Percentiles rank a stretch among this genome's conserved stretches.
These are phyloP conservation scores for Miscanthus lutarioriparius DNA, from an alignment of 176 grass and related monocot species.

Conservation along the genomic window DNA sequence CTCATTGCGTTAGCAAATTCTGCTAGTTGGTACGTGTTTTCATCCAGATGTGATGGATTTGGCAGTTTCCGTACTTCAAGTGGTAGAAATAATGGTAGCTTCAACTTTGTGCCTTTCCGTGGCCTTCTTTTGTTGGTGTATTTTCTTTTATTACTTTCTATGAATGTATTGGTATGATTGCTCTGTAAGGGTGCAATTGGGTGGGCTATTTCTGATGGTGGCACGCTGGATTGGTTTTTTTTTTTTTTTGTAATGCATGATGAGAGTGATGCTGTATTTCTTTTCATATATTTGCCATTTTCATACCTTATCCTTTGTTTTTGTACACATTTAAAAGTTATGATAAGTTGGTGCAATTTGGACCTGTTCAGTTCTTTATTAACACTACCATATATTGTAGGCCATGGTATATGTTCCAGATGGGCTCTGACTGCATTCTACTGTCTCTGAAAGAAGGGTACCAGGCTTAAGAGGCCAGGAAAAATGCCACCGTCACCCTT, in stretches of 20 bases:
- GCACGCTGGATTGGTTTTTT: conserved; percentile 27
- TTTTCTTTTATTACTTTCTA: background rate
- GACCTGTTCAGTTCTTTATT: conserved; percentile 22
- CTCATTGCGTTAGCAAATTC: conserved; percentile 4
- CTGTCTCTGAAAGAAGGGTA: conserved; percentile 35
- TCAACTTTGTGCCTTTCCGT: conserved; percentile 26
- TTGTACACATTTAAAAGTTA: background rate
- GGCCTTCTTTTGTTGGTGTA: conserved; percentile 12
- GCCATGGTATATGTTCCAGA: conserved; percentile 24
- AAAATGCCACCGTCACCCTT: conserved; percentile 78
- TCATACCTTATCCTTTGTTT: background rate
- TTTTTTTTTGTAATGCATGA: conserved; percentile 29
- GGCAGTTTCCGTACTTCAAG: background rate
- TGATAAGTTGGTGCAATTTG: conserved; percentile 29
- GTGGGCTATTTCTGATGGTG: conserved; percentile 20
- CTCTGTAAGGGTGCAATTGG: conserved; percentile 13
- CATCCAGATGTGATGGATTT: conserved; percentile 20
- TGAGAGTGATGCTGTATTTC: background rate
- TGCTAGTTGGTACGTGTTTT: conserved; percentile 23
- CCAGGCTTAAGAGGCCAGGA: conserved; percentile 30
- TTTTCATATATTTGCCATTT: background rate
- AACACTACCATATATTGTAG: conserved; percentile 29
- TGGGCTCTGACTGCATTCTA: conserved; percentile 39
- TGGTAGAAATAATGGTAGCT: conserved; percentile 26
- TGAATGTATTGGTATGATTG: background rate